A percentile compares a stretch with the other conserved stretches of the same genome.
These are phyloP conservation scores for Hypoxylon sp. DNA, from an alignment of 2,329 filamentous ascomycete genomes.

Conservation along the genomic window DNA sequence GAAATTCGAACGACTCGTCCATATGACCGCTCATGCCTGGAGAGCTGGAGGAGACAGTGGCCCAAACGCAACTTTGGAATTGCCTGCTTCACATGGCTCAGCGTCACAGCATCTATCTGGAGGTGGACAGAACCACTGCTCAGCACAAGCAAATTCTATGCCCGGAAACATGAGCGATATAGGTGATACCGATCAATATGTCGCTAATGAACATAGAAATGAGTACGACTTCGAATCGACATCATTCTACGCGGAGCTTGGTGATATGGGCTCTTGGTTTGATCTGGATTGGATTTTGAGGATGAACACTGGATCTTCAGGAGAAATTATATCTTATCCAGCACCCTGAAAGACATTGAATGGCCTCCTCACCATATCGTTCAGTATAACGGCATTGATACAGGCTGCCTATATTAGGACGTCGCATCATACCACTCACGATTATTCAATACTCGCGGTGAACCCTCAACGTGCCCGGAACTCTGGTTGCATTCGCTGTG, in stretches of 20 bases:
- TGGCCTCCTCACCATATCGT: neutral
- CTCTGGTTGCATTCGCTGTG: neutral
- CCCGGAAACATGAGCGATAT: neutral
- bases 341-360: neutral
- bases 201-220: constrained; percentile 9
- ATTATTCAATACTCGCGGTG: neutral
- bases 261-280: constrained; percentile 51
- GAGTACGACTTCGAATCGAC: constrained; percentile 27
- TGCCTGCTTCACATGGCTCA: neutral
- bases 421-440: neutral
- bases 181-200: constrained; percentile 5
- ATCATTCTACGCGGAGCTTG: constrained; percentile 48
- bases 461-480: neutral
- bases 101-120: neutral
- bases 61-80: neutral
- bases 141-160: neutral
- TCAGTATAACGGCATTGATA: neutral
- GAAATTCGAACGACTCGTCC: constrained; percentile 49
- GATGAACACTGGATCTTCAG: constrained; percentile 29
- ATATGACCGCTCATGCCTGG: constrained; percentile 30
- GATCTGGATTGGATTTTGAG: constrained; percentile 48
- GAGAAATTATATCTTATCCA: constrained; percentile 28
- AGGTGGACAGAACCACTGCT: neutral
- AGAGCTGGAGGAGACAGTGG: constrained; percentile 10
- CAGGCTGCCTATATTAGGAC: neutral